Base-by-base conservation (phyloP, 768 basidiomycete species). In the Pleurotus giganteus region DNA sequence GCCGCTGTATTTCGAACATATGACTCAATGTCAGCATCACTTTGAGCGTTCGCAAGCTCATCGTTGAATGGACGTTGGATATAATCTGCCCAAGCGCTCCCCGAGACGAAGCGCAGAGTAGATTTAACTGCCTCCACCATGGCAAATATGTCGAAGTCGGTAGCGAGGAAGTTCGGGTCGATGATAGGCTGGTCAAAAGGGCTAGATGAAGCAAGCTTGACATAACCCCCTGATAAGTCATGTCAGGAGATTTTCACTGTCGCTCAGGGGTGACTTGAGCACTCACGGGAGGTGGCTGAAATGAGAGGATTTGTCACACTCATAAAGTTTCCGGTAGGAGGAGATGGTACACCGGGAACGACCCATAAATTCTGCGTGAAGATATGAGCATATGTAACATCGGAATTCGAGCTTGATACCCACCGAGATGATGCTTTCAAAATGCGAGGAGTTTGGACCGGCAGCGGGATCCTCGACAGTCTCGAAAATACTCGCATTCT, bases 161-260 rank as follows among this genome's bases (percentile, higher is more conserved):
- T 64, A 28, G 46, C 59, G 31, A 77, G 68, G 66, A 82, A 77
- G 56, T 74, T 73, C 2, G 79, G 78, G 60, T 83, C 73, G 64
- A 83, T 75, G n/a, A 63, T 42, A 0, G 81, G 80, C 17, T 62
- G 52, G 46, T 69, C 70, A 65, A 81, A 81, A 13, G 77, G 69
- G 58, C 72, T 65, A 15, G 62, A 72, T 11, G 77, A 75, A 47
- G 63, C 72, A 56, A 80, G 60, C 2, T 64, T 58, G 11, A 71
- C 57, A 15, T 56, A 55, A 3, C 71, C 71, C 24, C 71, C 70
- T 65, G 28, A 3, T 19, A 28, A 15, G 31, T 23, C 5, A 42
- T 4, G 17, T 4, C 23, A 8, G 7, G n/a, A 44, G 19, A 4
- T 29, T 17, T 7, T n/a, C 11, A 34, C 32, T 34, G 32, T 34